A percentile compares a stretch with the other conserved stretches of the same genome.
Evolutionary conservation across 2,329 filamentous ascomycete genomes (phyloP).

Genomic region (Phialophora verrucosa): DNA sequence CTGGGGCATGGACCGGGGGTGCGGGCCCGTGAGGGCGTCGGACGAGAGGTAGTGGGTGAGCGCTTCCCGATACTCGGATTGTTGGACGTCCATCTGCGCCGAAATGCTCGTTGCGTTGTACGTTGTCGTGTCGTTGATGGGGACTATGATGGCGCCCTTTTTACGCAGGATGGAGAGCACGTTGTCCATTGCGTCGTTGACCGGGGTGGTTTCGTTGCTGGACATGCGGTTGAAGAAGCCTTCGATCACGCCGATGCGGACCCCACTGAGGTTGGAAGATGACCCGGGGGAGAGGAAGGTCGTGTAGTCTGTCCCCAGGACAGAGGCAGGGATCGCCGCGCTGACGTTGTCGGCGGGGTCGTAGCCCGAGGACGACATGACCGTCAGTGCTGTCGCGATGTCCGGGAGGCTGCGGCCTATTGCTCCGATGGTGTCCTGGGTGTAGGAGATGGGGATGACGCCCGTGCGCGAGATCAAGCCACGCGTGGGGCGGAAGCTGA

Average conservation of each 20-base stretch:
- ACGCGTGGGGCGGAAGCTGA: constrained; percentile 45
- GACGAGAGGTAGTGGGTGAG: constrained; percentile 63
- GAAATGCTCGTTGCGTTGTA: constrained; percentile 61
- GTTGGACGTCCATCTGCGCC: constrained; percentile 62
- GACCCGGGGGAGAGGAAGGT: constrained; percentile 45
- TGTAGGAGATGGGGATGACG: constrained; percentile 42
- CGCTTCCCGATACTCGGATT: constrained; percentile 63
- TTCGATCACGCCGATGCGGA: constrained; percentile 58
- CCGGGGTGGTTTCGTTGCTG: constrained; percentile 61
- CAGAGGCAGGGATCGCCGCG: constrained; percentile 49
- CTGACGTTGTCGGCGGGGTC: constrained; percentile 61
- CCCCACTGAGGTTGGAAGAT: constrained; percentile 44
- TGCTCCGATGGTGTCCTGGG: constrained; percentile 39
- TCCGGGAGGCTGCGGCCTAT: constrained; percentile 54
- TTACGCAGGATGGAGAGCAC: constrained; percentile 54
- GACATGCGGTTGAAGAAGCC: constrained; percentile 64
- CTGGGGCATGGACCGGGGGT: constrained; percentile 44
- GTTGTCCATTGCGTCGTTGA: constrained; percentile 60
- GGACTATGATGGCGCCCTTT: constrained; percentile 58
- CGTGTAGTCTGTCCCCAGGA: constrained; percentile 55
- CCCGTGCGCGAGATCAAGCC: constrained; percentile 43
- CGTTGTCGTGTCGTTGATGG: constrained; percentile 52
- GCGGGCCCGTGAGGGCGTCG: constrained; percentile 49
- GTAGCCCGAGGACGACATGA: constrained; percentile 60
- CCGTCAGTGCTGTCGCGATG: constrained; percentile 57